phyloP scores from a whole-genome alignment of 495 filamentous ascomycete species.

The Hypoxylon subgilvum region DNA sequence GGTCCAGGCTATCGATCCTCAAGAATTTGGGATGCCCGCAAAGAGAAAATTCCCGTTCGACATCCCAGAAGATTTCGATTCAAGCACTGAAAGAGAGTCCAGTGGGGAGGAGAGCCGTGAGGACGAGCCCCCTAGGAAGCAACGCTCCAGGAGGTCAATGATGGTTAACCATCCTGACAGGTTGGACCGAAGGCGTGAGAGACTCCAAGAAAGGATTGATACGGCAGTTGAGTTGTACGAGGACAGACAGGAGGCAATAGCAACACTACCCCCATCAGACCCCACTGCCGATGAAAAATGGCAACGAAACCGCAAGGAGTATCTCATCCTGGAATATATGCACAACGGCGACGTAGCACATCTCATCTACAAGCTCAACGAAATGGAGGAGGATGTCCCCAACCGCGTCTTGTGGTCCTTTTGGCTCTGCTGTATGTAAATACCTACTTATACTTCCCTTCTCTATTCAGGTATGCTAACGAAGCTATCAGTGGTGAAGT shows the following conservation, averaged over 20 bases:
- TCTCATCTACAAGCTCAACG: slow-evolving; percentile 8
- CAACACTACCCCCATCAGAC: too few species aligned
- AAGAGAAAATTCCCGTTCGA: background rate
- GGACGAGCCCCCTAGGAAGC: background rate
- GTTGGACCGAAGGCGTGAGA: too few species aligned
- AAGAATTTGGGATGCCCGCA: background rate
- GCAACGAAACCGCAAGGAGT: slow-evolving; percentile 14
- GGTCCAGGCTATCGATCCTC: slow-evolving; percentile 11
- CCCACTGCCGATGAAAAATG: too few species aligned
- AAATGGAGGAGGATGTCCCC: background rate
- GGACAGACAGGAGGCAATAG: too few species aligned
- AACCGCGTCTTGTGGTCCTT: slow-evolving; percentile 35
- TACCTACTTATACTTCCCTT: background rate
- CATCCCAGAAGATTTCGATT: background rate
- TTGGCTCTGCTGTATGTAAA: slow-evolving; percentile 30
- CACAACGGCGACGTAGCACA: slow-evolving; percentile 15
- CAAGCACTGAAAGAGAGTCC: background rate
- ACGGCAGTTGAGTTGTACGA: too few species aligned
- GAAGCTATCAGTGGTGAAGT: slow-evolving; percentile 18
- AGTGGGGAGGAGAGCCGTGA: slow-evolving; percentile 5
- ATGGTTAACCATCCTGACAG: background rate
- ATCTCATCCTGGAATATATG: slow-evolving; percentile 15
- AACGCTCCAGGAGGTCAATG: background rate
- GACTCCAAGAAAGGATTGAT: too few species aligned
- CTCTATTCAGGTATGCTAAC: slow-evolving; percentile 8